Evolutionary conservation across 495 filamentous ascomycete species (phyloP), one percentile per base, ranked within the genome.

Genomic region (Aspergillus saccharolyticus): DNA sequence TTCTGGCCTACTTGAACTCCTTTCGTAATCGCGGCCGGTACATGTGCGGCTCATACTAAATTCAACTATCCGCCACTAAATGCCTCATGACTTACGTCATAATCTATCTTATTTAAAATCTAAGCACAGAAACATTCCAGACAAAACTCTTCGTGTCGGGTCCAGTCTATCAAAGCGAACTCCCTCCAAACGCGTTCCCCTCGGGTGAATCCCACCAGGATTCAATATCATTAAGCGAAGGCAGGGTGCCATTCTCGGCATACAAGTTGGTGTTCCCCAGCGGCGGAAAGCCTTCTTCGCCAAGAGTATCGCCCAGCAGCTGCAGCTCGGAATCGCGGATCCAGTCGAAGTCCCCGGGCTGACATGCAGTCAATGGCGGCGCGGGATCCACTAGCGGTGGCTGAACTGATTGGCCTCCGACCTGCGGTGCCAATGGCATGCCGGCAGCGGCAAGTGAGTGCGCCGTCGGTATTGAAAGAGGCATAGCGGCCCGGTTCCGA

Each of bases 141-240:
- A n/a, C 17, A 17, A n/a, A 47, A 12, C 22, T 19, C 4, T 5
- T 47, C 3, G n/a, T 24, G 20, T 25, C 3, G n/a, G 14, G 20
- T 25, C 46, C n/a, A 22, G 21, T n/a, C 9, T 49, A 3, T 50
- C 61, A 66, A 58, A 58, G 45, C 47, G 60, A 59, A 19, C 54
- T n/a, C 7, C 59, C 58, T 20, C 62, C 59, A 19, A 63, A 49
- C 20, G 56, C 60, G 51, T 56, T 64, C 42, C 55, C 65, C 47
- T 59, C 56, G 0, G 71, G 63, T 9, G 70, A 67, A 25, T 66
- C 67, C 75, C 75, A 76, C 75, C 75, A 78, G 0, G 67, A 61
- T 33, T 74, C 72, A 16, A 75, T 67, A 61, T 73, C 72, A 2
- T 58, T 67, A 7, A 78, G 52, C 60, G 60, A 73, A 3, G 74